phyloP scores from a whole-genome alignment of 352 stramenopile species.

The Globisporangium paddicum region DNA sequence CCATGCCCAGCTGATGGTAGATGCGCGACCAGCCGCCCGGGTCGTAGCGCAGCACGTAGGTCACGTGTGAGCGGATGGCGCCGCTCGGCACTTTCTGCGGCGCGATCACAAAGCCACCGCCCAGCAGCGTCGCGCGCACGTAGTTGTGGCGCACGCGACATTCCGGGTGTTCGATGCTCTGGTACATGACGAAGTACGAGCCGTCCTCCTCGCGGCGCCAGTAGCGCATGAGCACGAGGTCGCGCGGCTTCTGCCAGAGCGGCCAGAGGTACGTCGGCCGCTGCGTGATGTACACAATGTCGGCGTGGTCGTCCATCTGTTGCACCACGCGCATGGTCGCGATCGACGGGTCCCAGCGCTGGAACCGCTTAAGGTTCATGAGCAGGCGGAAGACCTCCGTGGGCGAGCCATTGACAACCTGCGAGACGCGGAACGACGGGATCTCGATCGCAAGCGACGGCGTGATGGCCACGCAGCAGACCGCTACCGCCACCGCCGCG shows the following conservation, averaged over 20 bases:
- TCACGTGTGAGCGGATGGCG: conserved; percentile 75
- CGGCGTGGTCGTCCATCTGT: conserved; percentile 85
- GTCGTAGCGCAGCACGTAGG: conserved; percentile 81
- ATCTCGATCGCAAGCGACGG: conserved; percentile 74
- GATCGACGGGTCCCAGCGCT: conserved; percentile 77
- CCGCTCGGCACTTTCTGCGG: conserved; percentile 76
- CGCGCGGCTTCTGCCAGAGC: conserved; percentile 80
- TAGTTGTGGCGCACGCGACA: conserved; percentile 85
- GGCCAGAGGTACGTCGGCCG: conserved; percentile 83
- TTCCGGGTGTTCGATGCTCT: conserved; percentile 83
- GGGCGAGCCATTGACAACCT: conserved; percentile 80
- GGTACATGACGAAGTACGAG: conserved; percentile 90
- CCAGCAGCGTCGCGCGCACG: conserved; percentile 73
- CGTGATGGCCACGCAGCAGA: conserved; percentile 70
- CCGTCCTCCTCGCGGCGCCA: conserved; percentile 86
- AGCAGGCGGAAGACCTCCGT: conserved; percentile 80
- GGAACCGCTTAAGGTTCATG: conserved; percentile 83
- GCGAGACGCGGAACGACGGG: conserved; percentile 75
- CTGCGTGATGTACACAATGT: conserved; percentile 86
- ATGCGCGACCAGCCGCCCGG: conserved; percentile 73
- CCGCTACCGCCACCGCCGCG: conserved; percentile 51
- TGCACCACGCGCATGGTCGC: conserved; percentile 81
- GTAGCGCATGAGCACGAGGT: conserved; percentile 86
- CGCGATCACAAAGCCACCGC: conserved; percentile 82
- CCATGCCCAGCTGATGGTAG: conserved; percentile 88